phyloP scores from a whole-genome alignment of 1,139 yeast genomes.

The Ogataea hybrid region DNA sequence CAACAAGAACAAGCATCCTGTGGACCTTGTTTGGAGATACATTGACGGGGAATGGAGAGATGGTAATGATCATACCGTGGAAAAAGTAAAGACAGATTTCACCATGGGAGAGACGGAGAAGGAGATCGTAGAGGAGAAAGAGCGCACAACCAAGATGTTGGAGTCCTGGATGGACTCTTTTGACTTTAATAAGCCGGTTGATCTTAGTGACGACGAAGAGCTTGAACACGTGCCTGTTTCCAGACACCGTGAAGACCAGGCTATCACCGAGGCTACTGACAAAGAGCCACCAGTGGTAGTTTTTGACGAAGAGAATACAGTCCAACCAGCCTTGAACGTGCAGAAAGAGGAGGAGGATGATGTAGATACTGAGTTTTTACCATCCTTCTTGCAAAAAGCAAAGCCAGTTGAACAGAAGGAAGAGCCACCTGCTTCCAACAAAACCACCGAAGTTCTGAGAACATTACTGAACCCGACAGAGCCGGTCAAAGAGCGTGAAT shows the following conservation, averaged over 20 bases:
- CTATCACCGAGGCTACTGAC: conserved; percentile 15
- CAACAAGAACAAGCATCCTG: conserved; percentile 59
- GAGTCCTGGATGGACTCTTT: conserved; percentile 49
- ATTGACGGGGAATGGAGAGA: conserved; percentile 75
- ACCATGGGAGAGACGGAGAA: conserved; percentile 29
- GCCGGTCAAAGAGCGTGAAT: conserved; percentile 33
- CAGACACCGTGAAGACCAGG: conserved; percentile 23
- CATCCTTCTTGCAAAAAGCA: conserved; percentile 32
- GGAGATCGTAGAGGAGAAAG: conserved; percentile 34
- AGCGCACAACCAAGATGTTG: conserved; percentile 46
- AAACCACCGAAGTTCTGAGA: conserved; percentile 50
- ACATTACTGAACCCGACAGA: conserved; percentile 57
- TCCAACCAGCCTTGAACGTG: conserved; percentile 15
- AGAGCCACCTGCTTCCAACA: conserved; percentile 19
- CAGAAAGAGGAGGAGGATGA: conserved; percentile 14
- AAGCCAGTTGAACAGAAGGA: conserved; percentile 1
- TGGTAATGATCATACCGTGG: conserved; percentile 78
- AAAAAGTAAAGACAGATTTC: conserved; percentile 37
- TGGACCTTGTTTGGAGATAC: conserved; percentile 64
- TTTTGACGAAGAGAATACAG: conserved; percentile 8
- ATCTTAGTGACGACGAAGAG: conserved; percentile 14
- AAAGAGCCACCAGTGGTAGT: neutral
- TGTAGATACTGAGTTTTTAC: conserved; percentile 48
- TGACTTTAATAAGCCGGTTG: conserved; percentile 64
- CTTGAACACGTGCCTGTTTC: neutral